Base-by-base conservation (phyloP, 768 basidiomycete genomes). In the Symmetrospora coprosmae region DNA sequence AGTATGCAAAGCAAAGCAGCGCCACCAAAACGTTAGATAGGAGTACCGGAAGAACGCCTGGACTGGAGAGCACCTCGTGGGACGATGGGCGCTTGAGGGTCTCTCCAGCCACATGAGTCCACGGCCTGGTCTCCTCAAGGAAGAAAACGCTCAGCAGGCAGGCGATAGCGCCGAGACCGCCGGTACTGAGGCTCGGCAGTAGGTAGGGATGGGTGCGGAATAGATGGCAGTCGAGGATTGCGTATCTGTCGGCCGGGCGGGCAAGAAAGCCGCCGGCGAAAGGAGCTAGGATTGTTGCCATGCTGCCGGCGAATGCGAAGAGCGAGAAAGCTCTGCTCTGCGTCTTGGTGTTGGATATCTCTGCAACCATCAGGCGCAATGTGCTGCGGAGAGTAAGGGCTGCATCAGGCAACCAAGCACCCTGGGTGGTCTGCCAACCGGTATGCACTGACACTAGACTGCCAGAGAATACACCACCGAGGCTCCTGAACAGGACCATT, bases 101-200 rank as follows among this genome's bases (percentile, higher is more conserved):
- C n/a, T n/a, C n/a, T n/a, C n/a, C n/a, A n/a, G n/a, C n/a, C n/a
- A n/a, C n/a, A n/a, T n/a, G n/a, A n/a, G n/a, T n/a, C n/a, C n/a
- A n/a, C 30, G 28, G 3, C 25, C 25, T 9, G 40, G 28, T 21
- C 58, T 65, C 64, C 25, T 65, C 60, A 11, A 65, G 35, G 39
- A 63, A 65, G 21, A 65, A 37, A 16, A 63, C 8, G 35, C 51
- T 63, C 11, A 52, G 17, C 6, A 63, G 16, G 11, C 62, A 56
- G 11, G 39, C 55, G n/a, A 48, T 21, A 5, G 43, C 30, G 38
- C 48, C 51, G 17, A 65, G 23, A 5, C 34, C 46, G 14, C 64
- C 64, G 2, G 56, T 40, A 19, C 58, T 21, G 31, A 65, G 35
- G 19, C 64, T 47, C 1, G 47, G 47, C 33, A 49, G n/a, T 7